phyloP scores from a whole-genome alignment of 495 filamentous ascomycete species.

The Staphylotrichum tortipilum region DNA sequence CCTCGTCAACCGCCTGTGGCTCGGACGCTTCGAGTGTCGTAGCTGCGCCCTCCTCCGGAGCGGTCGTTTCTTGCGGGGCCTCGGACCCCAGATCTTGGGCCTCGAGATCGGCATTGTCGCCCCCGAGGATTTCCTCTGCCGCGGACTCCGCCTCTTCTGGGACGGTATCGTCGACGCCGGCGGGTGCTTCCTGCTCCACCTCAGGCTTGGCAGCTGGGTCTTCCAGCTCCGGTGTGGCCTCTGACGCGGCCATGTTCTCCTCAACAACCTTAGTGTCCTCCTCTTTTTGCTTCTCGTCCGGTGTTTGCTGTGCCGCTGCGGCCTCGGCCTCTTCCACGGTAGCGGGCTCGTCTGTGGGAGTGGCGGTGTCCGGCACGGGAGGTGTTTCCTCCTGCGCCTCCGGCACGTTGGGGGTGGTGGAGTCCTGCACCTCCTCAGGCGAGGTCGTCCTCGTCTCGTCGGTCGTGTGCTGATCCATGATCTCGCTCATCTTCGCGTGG shows the following conservation, averaged over 20 bases:
- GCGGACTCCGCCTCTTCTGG: background rate
- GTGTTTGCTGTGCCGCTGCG: background rate
- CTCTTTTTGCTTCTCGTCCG: background rate
- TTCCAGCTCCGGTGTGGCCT: background rate
- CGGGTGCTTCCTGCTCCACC: background rate
- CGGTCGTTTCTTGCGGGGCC: no score
- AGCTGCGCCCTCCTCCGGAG: no score
- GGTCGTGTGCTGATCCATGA: slow-evolving; percentile 32
- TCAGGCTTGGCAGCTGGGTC: background rate
- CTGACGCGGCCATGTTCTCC: no score
- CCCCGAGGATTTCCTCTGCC: no score
- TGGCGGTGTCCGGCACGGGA: background rate
- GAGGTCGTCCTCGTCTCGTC: slow-evolving; percentile 21
- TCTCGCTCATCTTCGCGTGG: no score
- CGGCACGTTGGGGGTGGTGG: background rate
- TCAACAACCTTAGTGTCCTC: no score
- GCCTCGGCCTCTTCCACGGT: background rate
- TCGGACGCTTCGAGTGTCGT: background rate
- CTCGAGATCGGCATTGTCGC: no score
- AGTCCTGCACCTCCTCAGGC: slow-evolving; percentile 3
- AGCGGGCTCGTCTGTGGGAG: background rate
- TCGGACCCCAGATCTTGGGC: no score
- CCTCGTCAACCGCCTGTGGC: background rate
- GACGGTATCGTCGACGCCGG: background rate
- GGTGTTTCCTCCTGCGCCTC: background rate